phyloP scores from a whole-genome alignment of 2,329 filamentous ascomycete genomes.

The Fusarium sp. region DNA sequence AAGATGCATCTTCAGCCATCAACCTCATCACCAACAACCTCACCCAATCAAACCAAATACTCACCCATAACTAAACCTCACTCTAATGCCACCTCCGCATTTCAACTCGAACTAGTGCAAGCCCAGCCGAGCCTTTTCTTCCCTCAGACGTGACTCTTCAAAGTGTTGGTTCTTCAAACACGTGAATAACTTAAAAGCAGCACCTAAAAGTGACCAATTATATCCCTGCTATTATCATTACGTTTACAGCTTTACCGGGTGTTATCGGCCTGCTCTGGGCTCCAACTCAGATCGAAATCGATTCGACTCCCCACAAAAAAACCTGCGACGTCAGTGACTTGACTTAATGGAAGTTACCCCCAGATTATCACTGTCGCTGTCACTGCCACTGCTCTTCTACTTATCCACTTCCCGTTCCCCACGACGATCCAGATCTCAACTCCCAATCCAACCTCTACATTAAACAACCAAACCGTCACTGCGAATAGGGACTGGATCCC shows the following conservation, averaged over 20 bases:
- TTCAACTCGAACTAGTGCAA: conserved; percentile 23
- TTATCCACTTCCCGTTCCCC: conserved; percentile 3
- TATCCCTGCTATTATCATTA: conserved; percentile 52
- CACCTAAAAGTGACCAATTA: conserved; percentile 46
- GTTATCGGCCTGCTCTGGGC: conserved; percentile 34
- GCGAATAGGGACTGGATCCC: neutral
- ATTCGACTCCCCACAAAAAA: conserved; percentile 25
- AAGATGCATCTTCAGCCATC: conserved; percentile 7
- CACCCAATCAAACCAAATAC: conserved; percentile 25
- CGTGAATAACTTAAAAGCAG: conserved; percentile 36
- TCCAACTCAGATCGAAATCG: neutral
- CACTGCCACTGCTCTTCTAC: conserved; percentile 4
- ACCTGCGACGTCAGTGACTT: conserved; percentile 42
- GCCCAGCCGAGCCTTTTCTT: conserved; percentile 22
- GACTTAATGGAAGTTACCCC: conserved; percentile 11
- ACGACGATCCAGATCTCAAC: neutral
- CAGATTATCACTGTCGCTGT: conserved; percentile 22
- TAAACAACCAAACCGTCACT: neutral
- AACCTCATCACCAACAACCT: conserved; percentile 10
- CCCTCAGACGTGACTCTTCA: neutral
- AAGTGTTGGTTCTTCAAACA: neutral
- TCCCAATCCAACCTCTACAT: conserved; percentile 6
- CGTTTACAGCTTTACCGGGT: conserved; percentile 36
- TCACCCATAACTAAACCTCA: conserved; percentile 8
- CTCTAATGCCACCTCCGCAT: conserved; percentile 16